Evolutionary conservation across 2,329 filamentous ascomycete species (phyloP).

Genomic region (Alternaria panax): DNA sequence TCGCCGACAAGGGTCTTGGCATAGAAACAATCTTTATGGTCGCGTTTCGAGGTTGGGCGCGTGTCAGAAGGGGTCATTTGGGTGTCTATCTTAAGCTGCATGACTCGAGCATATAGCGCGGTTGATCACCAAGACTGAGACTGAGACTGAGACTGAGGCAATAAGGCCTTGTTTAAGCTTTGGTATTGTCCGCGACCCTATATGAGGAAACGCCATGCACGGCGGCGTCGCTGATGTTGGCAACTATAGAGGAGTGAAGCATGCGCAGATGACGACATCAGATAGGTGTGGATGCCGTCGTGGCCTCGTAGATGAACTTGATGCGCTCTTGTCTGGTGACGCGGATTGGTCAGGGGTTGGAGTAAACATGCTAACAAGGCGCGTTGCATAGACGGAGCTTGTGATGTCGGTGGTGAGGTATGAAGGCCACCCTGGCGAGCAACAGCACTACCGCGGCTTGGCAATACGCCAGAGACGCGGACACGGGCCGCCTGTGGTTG

Average conservation of each 20-base stretch:
- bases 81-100: not conserved
- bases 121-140: not conserved
- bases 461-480: constrained; percentile 18
- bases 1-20: not conserved
- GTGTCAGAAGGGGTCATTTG: not conserved
- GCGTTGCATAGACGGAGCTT: not conserved
- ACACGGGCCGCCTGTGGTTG: constrained; percentile 15
- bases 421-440: not conserved
- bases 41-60: not conserved
- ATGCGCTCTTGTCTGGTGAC: not conserved
- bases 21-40: not conserved
- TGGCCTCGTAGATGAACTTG: not conserved
- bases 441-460: constrained; percentile 16
- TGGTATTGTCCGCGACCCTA: not conserved
- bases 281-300: not conserved
- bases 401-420: constrained; percentile 4
- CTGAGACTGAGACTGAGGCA: not conserved
- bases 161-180: not conserved
- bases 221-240: not conserved
- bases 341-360: not conserved
- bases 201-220: not conserved
- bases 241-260: not conserved
- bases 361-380: not conserved
- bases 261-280: not conserved
- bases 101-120: constrained; percentile 4